Conservation (phyloP, 2,329 filamentous ascomycete genomes). For the Pestalotiopsis fici region DNA sequence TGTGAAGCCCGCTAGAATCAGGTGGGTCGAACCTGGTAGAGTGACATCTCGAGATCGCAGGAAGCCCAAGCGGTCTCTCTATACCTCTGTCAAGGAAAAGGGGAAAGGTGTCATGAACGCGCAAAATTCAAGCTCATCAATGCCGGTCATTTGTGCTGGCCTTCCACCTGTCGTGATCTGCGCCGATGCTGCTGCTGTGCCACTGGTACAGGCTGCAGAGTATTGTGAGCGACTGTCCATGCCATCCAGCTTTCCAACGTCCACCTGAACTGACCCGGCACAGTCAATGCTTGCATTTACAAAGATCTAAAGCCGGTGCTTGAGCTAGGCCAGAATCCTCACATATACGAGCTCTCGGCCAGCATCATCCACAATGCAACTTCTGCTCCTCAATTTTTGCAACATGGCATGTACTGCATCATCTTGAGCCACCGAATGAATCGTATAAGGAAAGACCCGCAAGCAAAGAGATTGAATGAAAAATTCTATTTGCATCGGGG, state of each 20-base stretch:
- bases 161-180: background rate
- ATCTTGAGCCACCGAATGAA: background rate
- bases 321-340: slow-evolving; percentile 24
- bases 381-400: background rate
- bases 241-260: background rate
- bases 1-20: slow-evolving; percentile 19
- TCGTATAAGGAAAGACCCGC: background rate
- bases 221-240: background rate
- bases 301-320: slow-evolving; percentile 20
- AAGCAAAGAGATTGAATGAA: slow-evolving; percentile 18
- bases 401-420: background rate
- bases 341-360: slow-evolving; percentile 26
- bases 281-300: slow-evolving; percentile 31
- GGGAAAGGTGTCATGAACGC: background rate
- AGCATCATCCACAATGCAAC: slow-evolving; percentile 12
- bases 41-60: slow-evolving; percentile 17
- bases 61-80: background rate
- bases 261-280: background rate
- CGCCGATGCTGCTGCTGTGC: background rate
- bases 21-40: slow-evolving; percentile 25
- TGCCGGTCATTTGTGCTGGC: background rate
- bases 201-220: background rate
- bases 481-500: slow-evolving; percentile 31
- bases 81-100: background rate
- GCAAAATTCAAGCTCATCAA: background rate